Evolutionary conservation across 2,329 filamentous ascomycete genomes (phyloP), one percentile per base, ranked within the genome.

Genomic region (Blastomyces gilchristii): DNA sequence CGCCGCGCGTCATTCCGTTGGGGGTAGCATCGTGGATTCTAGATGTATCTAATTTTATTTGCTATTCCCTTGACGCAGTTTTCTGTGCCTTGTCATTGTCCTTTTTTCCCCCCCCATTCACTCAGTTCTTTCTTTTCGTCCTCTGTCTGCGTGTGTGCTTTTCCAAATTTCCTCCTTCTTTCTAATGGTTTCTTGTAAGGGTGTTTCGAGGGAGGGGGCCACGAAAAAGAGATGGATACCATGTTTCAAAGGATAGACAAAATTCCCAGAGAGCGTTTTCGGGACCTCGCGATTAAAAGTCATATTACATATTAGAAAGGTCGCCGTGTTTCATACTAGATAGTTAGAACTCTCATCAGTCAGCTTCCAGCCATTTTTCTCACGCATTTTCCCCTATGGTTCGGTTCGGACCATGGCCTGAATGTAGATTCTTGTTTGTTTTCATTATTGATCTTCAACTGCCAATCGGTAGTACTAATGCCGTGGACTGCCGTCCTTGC

Each of bases 1-100:
- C 65, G 62, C 7, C 56, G 50, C 16, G 63, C 63, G 22, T 63
- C 37, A 31, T 52, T 61, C 50, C 43, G 28, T 25, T 47, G 25
- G 41, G 22, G 16, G 34, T 59, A 59, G 28, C 22, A 41, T 34
- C 18, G 41, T 39, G 37, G 45, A 39, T 53, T 37, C 28, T 3
- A 11, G n/a, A 53, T 28, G 7, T 28, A 25, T 25, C 41, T 37
- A 16, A 16, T n/a, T 59, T 59, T 45, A 16, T 16, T 59, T 31
- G 7, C 28, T 34, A 22, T 59, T 59, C 54, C 54, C 18, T 4
- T 41, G 41, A 31, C 31, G 52, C 37, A 9, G 7, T 54, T 54
- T 54, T 54, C 6, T 34, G 28, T 16, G 16, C 31, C 11, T 54
- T 54, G 6, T 57, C n/a, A 22, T n/a, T 22, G 22, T 57, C 37